A percentile compares a stretch with the other conserved stretches of the same genome.
Evolutionary conservation across 176 grass and related monocot genomes (phyloP).

Genomic region (Tillandsia leiboldiana): DNA sequence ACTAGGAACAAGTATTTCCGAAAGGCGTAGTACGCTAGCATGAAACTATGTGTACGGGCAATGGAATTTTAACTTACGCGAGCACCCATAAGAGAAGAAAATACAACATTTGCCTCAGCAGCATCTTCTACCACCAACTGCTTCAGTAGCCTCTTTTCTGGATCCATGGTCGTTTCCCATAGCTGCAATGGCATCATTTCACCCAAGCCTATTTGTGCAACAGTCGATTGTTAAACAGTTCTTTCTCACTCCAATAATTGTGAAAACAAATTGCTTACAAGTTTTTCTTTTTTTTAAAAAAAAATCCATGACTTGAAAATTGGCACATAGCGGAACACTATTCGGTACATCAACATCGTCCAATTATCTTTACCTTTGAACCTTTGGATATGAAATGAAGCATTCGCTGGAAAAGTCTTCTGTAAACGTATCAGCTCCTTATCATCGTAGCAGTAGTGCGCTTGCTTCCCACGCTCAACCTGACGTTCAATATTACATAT

Average conservation of each 20-base stretch:
- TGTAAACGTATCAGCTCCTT: conserved; percentile 55
- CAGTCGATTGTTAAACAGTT: not conserved
- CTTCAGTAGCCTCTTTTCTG: conserved; percentile 82
- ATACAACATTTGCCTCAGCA: conserved; percentile 75
- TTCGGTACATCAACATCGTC: not conserved
- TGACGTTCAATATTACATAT: conserved; percentile 26
- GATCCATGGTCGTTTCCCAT: conserved; percentile 96
- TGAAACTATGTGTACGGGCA: not conserved
- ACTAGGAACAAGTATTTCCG: not conserved
- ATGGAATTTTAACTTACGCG: conserved; percentile 43
- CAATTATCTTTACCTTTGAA: conserved; percentile 58
- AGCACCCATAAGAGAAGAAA: conserved; percentile 82
- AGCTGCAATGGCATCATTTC: conserved; percentile 97
- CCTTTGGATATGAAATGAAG: conserved; percentile 73
- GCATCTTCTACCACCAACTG: conserved; percentile 82
- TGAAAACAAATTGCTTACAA: not conserved
- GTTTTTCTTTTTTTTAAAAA: too few species aligned
- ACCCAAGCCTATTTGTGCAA: conserved; percentile 54
- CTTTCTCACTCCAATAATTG: not conserved
- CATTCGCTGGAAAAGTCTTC: conserved; percentile 71
- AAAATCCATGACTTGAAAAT: too few species aligned
- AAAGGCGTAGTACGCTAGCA: not conserved
- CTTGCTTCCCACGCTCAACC: conserved; percentile 96
- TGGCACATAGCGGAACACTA: too few species aligned
- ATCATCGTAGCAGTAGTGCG: conserved; percentile 84